Evolutionary conservation across 768 basidiomycete genomes (phyloP).

Genomic region (Kwoniella sp.): DNA sequence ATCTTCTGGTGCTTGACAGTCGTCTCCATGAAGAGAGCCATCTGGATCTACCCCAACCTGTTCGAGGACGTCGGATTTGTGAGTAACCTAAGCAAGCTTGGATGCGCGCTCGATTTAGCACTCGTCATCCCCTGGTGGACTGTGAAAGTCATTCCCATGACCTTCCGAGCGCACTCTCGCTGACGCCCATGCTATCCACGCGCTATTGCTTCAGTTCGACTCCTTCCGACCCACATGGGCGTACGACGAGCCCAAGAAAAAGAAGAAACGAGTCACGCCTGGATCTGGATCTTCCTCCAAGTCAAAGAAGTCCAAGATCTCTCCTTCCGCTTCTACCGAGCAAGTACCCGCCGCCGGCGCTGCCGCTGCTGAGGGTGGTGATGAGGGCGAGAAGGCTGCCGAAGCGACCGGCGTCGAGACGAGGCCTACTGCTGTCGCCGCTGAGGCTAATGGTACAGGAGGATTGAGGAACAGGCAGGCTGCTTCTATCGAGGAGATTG

Average conservation of each 20-base stretch:
- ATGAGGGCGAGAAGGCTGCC: not conserved
- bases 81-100: no score
- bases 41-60: constrained; percentile 98
- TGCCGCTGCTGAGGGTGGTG: not conserved
- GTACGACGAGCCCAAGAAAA: constrained; percentile 83
- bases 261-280: constrained; percentile 58
- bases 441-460: constrained; percentile 7
- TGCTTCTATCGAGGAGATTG: constrained; percentile 61
- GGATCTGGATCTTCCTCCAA: constrained; percentile 18
- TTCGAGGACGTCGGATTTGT: constrained; percentile 99
- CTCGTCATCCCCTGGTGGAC: not conserved
- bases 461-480: constrained; percentile 51
- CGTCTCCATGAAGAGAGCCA: constrained; percentile 80
- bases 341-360: not conserved
- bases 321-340: not conserved
- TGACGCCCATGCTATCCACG: not conserved
- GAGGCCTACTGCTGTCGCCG: not conserved
- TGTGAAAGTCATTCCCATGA: no score
- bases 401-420: not conserved
- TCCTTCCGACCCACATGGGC: constrained; percentile 97
- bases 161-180: not conserved
- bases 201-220: constrained; percentile 71
- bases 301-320: constrained; percentile 23
- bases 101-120: no score
- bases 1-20: constrained; percentile 94